These are phyloP conservation scores for Exophiala dermatitidis DNA, from an alignment of 2,329 filamentous ascomycete species.

Conservation along the genomic window DNA sequence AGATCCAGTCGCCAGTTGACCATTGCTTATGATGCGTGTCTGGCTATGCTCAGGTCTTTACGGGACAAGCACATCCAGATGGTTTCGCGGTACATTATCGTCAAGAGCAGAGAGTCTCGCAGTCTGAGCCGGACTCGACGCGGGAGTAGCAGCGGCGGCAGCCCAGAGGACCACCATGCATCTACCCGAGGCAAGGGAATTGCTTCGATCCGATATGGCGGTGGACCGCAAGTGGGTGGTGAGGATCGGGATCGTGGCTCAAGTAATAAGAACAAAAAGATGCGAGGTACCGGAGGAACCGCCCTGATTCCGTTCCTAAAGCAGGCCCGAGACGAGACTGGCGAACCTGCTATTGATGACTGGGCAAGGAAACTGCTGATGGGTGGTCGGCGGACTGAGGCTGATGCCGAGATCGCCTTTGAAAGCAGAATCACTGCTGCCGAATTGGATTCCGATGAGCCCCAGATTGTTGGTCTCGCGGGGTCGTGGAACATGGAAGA, in stretches of 20 bases:
- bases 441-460: slow-evolving; percentile 45
- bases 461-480: slow-evolving; percentile 62
- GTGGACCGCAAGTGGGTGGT: slow-evolving; percentile 22
- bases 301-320: slow-evolving; percentile 93
- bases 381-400: slow-evolving; percentile 42
- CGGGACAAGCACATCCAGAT: slow-evolving; percentile 95
- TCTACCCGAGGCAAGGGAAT: slow-evolving; percentile 22
- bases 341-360: slow-evolving; percentile 72
- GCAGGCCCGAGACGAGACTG: slow-evolving; percentile 92
- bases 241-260: slow-evolving; percentile 10
- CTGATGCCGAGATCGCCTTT: slow-evolving; percentile 40
- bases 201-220: slow-evolving; percentile 31
- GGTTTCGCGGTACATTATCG: slow-evolving; percentile 89
- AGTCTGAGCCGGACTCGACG: slow-evolving; percentile 52
- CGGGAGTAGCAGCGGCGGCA: slow-evolving; percentile 36
- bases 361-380: slow-evolving; percentile 55
- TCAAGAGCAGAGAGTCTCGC: slow-evolving; percentile 71
- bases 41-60: slow-evolving; percentile 69
- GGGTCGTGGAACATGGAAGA: slow-evolving; percentile 87
- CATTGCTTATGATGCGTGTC: slow-evolving; percentile 82
- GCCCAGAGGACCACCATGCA: slow-evolving; percentile 9
- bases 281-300: slow-evolving; percentile 88
- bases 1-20: slow-evolving; percentile 58
- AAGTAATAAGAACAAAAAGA: slow-evolving; percentile 40
- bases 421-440: slow-evolving; percentile 23